Conservation (phyloP, 352 stramenopile species). For the Sclerospora graminicola region DNA sequence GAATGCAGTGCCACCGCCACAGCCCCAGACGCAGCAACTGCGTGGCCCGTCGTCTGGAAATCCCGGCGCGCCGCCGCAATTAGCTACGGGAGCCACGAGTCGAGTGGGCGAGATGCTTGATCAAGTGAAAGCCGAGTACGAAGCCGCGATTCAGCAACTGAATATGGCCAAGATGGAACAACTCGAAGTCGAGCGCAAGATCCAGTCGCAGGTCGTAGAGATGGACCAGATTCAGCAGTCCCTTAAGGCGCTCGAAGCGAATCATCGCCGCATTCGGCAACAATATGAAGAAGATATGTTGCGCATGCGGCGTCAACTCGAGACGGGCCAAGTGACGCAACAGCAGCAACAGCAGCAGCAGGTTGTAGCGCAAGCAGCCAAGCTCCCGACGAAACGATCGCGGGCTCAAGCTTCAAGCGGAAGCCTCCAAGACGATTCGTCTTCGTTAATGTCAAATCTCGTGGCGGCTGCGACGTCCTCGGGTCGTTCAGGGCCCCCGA, state of each 20-base stretch:
- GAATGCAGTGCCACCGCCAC: slow-evolving; percentile 30
- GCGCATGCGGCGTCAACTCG: slow-evolving; percentile 71
- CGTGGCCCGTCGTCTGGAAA: slow-evolving; percentile 40
- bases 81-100: slow-evolving; percentile 28
- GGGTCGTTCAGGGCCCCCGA: slow-evolving; percentile 16
- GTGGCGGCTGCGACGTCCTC: slow-evolving; percentile 40
- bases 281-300: slow-evolving; percentile 83
- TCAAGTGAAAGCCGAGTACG: slow-evolving; percentile 77
- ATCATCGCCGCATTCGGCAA: slow-evolving; percentile 72
- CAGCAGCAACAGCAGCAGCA: slow-evolving; percentile 35
- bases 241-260: slow-evolving; percentile 73
- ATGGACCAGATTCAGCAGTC: slow-evolving; percentile 87
- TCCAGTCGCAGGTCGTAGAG: slow-evolving; percentile 76
- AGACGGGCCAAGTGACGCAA: slow-evolving; percentile 35
- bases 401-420: slow-evolving; percentile 31
- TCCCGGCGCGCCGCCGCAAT: slow-evolving; percentile 25
- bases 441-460: slow-evolving; percentile 55
- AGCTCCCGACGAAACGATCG: slow-evolving; percentile 47
- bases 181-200: slow-evolving; percentile 82
- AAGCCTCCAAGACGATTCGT: slow-evolving; percentile 38
- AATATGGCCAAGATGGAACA: slow-evolving; percentile 86
- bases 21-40: slow-evolving; percentile 50
- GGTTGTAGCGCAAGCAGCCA: slow-evolving; percentile 29
- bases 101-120: slow-evolving; percentile 78
- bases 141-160: slow-evolving; percentile 73